These are phyloP conservation scores for Trichoderma koningii DNA, from an alignment of 2,329 filamentous ascomycete species.

Conservation along the genomic window DNA sequence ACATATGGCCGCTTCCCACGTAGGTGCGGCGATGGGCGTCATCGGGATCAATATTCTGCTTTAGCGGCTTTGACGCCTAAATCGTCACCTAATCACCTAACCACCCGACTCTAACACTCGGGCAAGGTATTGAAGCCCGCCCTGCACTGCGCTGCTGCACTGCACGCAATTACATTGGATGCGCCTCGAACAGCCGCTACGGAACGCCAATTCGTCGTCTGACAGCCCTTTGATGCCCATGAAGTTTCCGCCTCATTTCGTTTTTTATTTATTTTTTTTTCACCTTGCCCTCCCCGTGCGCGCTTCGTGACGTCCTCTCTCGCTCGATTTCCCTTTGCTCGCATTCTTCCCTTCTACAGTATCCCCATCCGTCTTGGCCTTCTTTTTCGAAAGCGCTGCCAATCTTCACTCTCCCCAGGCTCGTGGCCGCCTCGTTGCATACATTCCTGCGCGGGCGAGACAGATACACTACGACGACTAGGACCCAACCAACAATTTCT, in stretches of 20 bases:
- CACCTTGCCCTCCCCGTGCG: not conserved
- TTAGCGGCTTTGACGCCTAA: slow-evolving; percentile 24
- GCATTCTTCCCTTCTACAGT: not conserved
- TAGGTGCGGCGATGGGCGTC: too few relatives aligned
- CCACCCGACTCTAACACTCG: too few relatives aligned
- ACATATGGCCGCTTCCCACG: too few relatives aligned
- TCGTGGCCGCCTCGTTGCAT: slow-evolving; percentile 1
- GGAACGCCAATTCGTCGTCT: slow-evolving; percentile 20
- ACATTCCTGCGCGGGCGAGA: slow-evolving; percentile 11
- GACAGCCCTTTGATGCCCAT: slow-evolving; percentile 25
- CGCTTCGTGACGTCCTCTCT: not conserved
- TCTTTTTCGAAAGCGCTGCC: not conserved
- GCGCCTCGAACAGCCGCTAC: slow-evolving; percentile 14
- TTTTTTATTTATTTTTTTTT: not conserved
- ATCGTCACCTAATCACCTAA: slow-evolving; percentile 3
- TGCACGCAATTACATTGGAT: slow-evolving; percentile 23
- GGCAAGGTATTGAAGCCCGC: not conserved
- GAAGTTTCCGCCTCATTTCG: slow-evolving; percentile 25
- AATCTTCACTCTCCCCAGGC: not conserved
- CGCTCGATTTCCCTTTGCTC: not conserved
- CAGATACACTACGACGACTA: not conserved
- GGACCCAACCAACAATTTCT: not conserved
- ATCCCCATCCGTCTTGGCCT: not conserved
- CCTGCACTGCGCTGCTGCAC: not conserved
- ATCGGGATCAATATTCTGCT: not conserved